Conservation (phyloP, 768 basidiomycete species). For the Suillus plorans region DNA sequence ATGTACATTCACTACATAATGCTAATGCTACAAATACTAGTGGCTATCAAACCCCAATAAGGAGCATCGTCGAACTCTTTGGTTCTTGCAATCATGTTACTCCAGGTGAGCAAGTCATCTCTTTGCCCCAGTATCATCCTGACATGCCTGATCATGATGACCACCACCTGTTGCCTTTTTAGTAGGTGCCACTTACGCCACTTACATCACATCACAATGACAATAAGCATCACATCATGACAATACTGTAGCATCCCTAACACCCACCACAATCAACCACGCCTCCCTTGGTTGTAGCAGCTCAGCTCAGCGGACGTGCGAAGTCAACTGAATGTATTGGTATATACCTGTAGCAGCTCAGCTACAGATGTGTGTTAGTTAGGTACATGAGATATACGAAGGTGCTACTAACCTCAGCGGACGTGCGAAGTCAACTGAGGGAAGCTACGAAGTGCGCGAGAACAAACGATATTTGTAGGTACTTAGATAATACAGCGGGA, state of each 20-base stretch:
- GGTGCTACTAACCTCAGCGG: no score
- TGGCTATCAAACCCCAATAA: neutral
- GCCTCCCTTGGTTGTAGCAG: conserved; percentile 13
- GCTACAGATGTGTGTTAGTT: no score
- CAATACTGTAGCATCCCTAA: no score
- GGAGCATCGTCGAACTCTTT: no score
- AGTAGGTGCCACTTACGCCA: conserved; percentile 30
- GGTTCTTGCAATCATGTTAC: neutral
- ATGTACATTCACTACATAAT: neutral
- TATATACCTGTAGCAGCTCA: no score
- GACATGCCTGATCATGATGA: conserved; percentile 18
- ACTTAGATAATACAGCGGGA: no score
- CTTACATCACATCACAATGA: conserved; percentile 12
- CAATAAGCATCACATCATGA: conserved; percentile 4
- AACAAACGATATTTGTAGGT: no score
- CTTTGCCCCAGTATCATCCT: conserved; percentile 10
- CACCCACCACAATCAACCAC: conserved; percentile 21
- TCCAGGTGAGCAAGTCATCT: conserved; percentile 7
- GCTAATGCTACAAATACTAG: neutral
- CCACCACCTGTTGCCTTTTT: conserved; percentile 11
- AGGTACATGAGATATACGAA: no score
- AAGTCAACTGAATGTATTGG: no score
- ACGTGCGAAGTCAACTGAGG: no score
- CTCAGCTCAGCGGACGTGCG: no score
- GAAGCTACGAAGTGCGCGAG: no score